Evolutionary conservation across 148 eudicot species (phyloP).

Genomic region (Camellia granthamiana): DNA sequence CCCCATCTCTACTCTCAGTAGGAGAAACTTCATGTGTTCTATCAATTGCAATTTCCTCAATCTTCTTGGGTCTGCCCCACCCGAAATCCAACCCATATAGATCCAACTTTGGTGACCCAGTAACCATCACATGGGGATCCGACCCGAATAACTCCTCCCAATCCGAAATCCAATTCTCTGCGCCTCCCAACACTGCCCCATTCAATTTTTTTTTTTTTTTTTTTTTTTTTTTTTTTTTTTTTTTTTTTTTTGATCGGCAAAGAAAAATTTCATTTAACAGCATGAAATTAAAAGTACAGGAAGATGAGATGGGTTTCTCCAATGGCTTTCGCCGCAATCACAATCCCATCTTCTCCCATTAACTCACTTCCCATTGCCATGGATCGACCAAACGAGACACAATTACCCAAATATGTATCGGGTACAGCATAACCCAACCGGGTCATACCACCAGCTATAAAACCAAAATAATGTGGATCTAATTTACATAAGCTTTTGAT

Average conservation of each 20-base stretch:
- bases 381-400: slow-evolving; percentile 35
- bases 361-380: slow-evolving; percentile 23
- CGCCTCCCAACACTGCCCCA: slow-evolving; percentile 30
- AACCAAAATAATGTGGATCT: slow-evolving; percentile 34
- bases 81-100: slow-evolving; percentile 56
- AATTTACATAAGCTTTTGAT: not conserved
- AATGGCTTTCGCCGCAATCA: slow-evolving; percentile 39
- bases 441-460: slow-evolving; percentile 47
- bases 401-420: slow-evolving; percentile 38
- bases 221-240: too few relatives aligned
- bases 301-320: too few relatives aligned
- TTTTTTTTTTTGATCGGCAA: too few relatives aligned
- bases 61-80: slow-evolving; percentile 45
- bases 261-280: too few relatives aligned
- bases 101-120: slow-evolving; percentile 56
- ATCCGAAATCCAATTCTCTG: slow-evolving; percentile 37
- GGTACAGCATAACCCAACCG: slow-evolving; percentile 36
- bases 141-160: slow-evolving; percentile 29
- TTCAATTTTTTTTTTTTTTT: too few relatives aligned
- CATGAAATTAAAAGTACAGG: too few relatives aligned
- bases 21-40: slow-evolving; percentile 35
- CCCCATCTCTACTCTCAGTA: slow-evolving; percentile 32
- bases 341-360: slow-evolving; percentile 39
- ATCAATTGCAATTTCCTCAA: slow-evolving; percentile 45
- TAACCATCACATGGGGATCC: slow-evolving; percentile 33